Evolutionary conservation across 495 filamentous ascomycete species (phyloP), one percentile per base, ranked within the genome.

Genomic region (Endocarpon pusillum): DNA sequence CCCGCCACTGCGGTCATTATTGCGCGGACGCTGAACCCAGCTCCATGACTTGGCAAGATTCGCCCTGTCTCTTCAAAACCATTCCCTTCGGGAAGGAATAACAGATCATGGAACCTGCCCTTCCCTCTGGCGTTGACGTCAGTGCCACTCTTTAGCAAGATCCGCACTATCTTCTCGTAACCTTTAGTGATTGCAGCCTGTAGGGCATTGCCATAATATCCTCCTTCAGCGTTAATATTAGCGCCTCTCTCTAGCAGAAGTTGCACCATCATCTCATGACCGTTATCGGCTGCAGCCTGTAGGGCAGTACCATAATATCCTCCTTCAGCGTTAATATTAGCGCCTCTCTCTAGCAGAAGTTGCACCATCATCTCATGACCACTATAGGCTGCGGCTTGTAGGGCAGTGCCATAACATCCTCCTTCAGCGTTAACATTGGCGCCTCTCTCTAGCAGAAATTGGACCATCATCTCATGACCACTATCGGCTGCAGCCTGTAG

Each of bases 241-340:
- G 51, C 51, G 1, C 47, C 47, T 1, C 34, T 40, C 19, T 48
- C 47, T 9, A 57, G 19, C 5, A 54, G 36, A 24, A 40, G 44
- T 28, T 44, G 40, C 23, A 48, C 35, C 16, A 37, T 21, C 4
- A 49, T 35, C 20, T 35, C 25, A 15, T 34, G 23, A 1, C 36
- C 36, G 7, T 27, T 14, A 14, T 28, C 19, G 10, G 43, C n/a
- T n/a, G n/a, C n/a, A n/a, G n/a, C n/a, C n/a, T n/a, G n/a, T n/a
- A n/a, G n/a, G n/a, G n/a, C n/a, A n/a, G n/a, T n/a, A n/a, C n/a
- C n/a, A n/a, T n/a, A n/a, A n/a, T n/a, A 27, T 27, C 24, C 34
- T n/a, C 30, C 34, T 30, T 44, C 35, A 28, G 39, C 30, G 17
- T 49, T 45, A 10, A 45, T 21, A 19, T 47, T 33, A 11, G 44